Evolutionary conservation across 1,139 yeast species (phyloP).

Genomic region (Hanseniaspora sp.): DNA sequence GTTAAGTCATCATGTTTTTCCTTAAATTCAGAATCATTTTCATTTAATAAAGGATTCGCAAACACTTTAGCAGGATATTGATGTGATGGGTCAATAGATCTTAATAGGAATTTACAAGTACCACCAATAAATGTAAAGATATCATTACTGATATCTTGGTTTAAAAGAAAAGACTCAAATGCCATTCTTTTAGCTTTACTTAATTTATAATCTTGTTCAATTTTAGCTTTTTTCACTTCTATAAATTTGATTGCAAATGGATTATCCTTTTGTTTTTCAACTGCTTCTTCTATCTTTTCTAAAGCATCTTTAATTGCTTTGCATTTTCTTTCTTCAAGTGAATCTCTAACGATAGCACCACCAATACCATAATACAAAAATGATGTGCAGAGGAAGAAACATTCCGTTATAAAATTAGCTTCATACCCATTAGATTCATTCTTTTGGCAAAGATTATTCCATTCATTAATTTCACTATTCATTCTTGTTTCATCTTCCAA

Average conservation of each 20-base stretch:
- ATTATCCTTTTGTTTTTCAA: constrained; percentile 20
- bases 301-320: constrained; percentile 39
- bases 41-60: constrained; percentile 48
- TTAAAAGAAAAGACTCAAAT: constrained; percentile 48
- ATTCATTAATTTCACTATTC: constrained; percentile 62
- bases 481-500: constrained; percentile 73
- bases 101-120: constrained; percentile 56
- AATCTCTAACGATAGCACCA: constrained; percentile 53
- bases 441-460: constrained; percentile 41
- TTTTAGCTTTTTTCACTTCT: constrained; percentile 12
- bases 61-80: constrained; percentile 46
- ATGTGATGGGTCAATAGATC: constrained; percentile 63
- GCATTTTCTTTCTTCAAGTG: constrained; percentile 37
- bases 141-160: constrained; percentile 47
- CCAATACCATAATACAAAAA: constrained; percentile 84
- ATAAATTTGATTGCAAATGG: constrained; percentile 16
- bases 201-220: constrained; percentile 4
- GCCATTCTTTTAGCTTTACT: constrained; percentile 24
- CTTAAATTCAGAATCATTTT: constrained; percentile 38
- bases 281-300: constrained; percentile 35
- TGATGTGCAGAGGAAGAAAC: constrained; percentile 69
- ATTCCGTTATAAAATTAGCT: constrained; percentile 76
- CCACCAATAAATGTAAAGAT: constrained; percentile 71
- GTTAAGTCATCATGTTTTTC: constrained; percentile 64
- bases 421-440: constrained; percentile 28